phyloP scores from a whole-genome alignment of 768 basidiomycete genomes.

The Psilocybe subaeruginosa region DNA sequence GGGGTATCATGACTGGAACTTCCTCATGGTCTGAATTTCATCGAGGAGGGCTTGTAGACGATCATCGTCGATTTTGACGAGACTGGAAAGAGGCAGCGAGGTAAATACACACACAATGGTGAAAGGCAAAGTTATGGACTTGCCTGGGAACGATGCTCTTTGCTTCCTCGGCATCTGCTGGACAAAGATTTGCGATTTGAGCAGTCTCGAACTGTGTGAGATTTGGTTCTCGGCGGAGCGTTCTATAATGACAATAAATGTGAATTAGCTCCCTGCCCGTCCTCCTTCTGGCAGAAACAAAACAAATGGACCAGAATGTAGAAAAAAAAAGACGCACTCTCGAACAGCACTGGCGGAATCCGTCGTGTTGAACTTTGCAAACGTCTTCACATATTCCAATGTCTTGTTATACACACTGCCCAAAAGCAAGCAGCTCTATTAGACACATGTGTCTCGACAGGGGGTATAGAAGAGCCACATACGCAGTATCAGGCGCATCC shows the following conservation, averaged over 20 bases:
- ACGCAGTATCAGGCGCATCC: conserved; percentile 88
- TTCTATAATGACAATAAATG: conserved; percentile 42
- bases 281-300: background rate
- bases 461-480: conserved; percentile 26
- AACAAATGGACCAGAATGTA: background rate
- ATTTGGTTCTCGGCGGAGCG: conserved; percentile 75
- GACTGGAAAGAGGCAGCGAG: conserved; percentile 40
- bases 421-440: background rate
- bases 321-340: conserved; percentile 58
- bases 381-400: conserved; percentile 88
- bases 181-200: conserved; percentile 90
- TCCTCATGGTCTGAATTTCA: conserved; percentile 89
- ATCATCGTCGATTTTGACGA: conserved; percentile 90
- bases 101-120: background rate
- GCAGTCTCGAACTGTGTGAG: conserved; percentile 91
- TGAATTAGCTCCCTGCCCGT: background rate
- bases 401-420: conserved; percentile 91
- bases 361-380: conserved; percentile 87
- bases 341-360: conserved; percentile 86
- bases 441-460: background rate
- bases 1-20: conserved; percentile 72
- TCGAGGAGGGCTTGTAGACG: conserved; percentile 78
- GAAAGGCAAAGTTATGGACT: conserved; percentile 5
- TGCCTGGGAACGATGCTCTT: conserved; percentile 92
- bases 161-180: conserved; percentile 86